phyloP scores from a whole-genome alignment of 805 yeast genomes.

The Vanderwaltozyma polyspora region DNA sequence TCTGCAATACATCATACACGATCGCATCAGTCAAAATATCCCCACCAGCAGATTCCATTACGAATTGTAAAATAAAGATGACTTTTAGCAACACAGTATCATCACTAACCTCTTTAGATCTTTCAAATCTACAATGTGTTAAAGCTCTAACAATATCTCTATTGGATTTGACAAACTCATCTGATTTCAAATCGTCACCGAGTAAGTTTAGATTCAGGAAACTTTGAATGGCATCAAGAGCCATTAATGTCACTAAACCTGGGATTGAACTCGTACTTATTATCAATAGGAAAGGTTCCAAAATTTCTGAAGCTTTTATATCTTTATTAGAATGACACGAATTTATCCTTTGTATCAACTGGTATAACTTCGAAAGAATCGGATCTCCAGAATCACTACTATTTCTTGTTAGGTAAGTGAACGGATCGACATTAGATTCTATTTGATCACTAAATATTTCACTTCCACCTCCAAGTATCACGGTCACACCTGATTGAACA shows the following conservation, averaged over 20 bases:
- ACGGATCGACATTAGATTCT: slow-evolving; percentile 27
- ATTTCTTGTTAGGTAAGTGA: slow-evolving; percentile 21
- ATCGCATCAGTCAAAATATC: slow-evolving; percentile 66
- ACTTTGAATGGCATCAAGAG: slow-evolving; percentile 64
- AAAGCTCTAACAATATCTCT: slow-evolving; percentile 42
- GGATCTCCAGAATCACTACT: slow-evolving; percentile 38
- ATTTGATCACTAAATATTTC: slow-evolving; percentile 39
- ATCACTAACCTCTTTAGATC: slow-evolving; percentile 83
- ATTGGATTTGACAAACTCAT: slow-evolving; percentile 50
- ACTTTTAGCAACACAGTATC: slow-evolving; percentile 84
- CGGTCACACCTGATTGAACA: slow-evolving; percentile 63
- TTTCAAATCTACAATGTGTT: slow-evolving; percentile 92
- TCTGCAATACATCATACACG: slow-evolving; percentile 79
- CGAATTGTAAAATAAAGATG: slow-evolving; percentile 55
- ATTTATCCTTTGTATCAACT: slow-evolving; percentile 57
- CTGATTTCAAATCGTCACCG: slow-evolving; percentile 36
- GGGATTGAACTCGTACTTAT: slow-evolving; percentile 77
- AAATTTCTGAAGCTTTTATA: slow-evolving; percentile 59
- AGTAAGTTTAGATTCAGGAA: slow-evolving; percentile 57
- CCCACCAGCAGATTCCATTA: slow-evolving; percentile 57
- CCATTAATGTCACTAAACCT: slow-evolving; percentile 74
- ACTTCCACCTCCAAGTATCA: slow-evolving; percentile 58
- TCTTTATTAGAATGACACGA: too few relatives aligned
- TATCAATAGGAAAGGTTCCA: slow-evolving; percentile 79
- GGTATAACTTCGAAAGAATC: slow-evolving; percentile 66